phyloP scores from a whole-genome alignment of 176 grass and related monocot genomes.

The Carex scoparia region DNA sequence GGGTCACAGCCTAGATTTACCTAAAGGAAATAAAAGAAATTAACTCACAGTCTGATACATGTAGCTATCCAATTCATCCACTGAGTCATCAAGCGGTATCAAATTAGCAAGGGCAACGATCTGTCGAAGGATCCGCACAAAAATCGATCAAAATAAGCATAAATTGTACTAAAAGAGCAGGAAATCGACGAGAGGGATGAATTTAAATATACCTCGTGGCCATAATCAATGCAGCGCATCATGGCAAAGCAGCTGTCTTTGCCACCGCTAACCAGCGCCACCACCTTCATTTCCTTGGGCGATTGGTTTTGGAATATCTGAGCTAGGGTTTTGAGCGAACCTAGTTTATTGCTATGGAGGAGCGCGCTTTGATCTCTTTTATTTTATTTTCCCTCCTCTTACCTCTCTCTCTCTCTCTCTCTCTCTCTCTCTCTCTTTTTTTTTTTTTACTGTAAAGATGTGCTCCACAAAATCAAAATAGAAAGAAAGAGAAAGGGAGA shows the following conservation, averaged over 20 bases:
- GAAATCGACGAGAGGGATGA: not conserved
- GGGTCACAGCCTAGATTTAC: not conserved
- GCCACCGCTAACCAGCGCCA: conserved; percentile 94
- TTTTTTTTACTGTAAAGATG: too few relatives aligned
- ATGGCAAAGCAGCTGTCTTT: conserved; percentile 97
- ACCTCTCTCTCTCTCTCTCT: too few relatives aligned
- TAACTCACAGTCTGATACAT: conserved; percentile 94
- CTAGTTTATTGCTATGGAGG: too few relatives aligned
- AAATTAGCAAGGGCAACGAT: conserved; percentile 83
- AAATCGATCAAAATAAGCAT: not conserved
- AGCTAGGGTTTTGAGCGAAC: not conserved
- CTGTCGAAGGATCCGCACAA: conserved; percentile 22
- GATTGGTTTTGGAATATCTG: not conserved
- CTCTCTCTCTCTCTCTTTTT: too few relatives aligned
- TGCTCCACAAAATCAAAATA: too few relatives aligned
- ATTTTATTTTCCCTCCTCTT: too few relatives aligned
- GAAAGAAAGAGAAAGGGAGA: too few relatives aligned
- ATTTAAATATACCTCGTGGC: conserved; percentile 48
- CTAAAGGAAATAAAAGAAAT: not conserved
- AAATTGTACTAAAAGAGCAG: not conserved
- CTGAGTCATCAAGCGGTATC: conserved; percentile 59
- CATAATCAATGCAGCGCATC: conserved; percentile 96
- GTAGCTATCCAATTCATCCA: conserved; percentile 97
- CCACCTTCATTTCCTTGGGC: conserved; percentile 63
- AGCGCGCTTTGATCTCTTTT: too few relatives aligned